phyloP scores from a whole-genome alignment of 495 filamentous ascomycete species.

The Aspergillus ostianus region DNA sequence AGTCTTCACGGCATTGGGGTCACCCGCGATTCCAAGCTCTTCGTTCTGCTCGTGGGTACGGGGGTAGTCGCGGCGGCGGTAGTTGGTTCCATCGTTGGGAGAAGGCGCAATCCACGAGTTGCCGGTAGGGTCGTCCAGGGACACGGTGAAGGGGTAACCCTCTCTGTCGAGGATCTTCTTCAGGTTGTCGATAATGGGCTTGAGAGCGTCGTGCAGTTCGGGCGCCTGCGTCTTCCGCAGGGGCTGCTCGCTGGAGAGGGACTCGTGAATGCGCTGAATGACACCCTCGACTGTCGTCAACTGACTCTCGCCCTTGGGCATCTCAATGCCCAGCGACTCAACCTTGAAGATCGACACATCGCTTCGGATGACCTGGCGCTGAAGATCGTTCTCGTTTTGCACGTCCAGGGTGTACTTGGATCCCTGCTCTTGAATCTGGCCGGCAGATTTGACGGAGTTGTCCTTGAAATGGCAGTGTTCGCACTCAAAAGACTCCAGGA shows the following conservation, averaged over 20 bases:
- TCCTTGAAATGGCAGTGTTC: conserved; percentile 83
- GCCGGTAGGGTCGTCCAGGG: conserved; percentile 87
- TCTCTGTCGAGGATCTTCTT: conserved; percentile 69
- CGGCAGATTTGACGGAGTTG: conserved; percentile 88
- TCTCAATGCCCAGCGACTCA: conserved; percentile 84
- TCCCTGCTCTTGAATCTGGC: conserved; percentile 85
- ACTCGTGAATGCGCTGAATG: conserved; percentile 68
- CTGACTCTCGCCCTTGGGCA: conserved; percentile 83
- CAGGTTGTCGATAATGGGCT: conserved; percentile 66
- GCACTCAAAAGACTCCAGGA: conserved; percentile 95
- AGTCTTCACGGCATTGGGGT: conserved; percentile 29
- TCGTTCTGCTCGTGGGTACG: conserved; percentile 84
- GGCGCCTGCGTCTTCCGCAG: conserved; percentile 69
- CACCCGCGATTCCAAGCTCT: conserved; percentile 64
- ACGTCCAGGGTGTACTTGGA: conserved; percentile 74
- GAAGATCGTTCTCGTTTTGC: conserved; percentile 65
- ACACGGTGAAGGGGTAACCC: conserved; percentile 82
- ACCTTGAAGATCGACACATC: conserved; percentile 80
- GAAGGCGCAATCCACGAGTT: conserved; percentile 97
- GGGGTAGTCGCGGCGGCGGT: conserved; percentile 74
- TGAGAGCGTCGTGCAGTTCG: conserved; percentile 73
- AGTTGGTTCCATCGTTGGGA: conserved; percentile 72
- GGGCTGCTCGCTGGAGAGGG: conserved; percentile 72
- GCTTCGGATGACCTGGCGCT: conserved; percentile 86
- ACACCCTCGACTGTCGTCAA: conserved; percentile 91